phyloP scores from a whole-genome alignment of 805 yeast genomes.

The Blastobotrys mokoenaii region DNA sequence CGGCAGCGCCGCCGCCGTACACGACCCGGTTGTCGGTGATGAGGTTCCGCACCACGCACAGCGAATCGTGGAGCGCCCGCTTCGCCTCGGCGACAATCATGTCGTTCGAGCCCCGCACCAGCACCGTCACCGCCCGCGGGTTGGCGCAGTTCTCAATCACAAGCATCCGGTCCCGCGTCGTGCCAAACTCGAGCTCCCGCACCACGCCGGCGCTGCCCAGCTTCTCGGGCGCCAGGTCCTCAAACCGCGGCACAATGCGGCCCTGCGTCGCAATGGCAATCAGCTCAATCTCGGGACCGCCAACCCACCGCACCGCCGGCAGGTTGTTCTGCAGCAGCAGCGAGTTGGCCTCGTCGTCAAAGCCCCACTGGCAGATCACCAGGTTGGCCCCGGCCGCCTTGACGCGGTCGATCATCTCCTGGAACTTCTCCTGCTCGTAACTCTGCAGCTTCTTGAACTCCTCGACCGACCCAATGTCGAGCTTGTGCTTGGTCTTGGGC shows the following conservation, averaged over 20 bases:
- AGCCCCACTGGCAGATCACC: conserved; percentile 99
- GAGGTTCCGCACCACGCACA: conserved; percentile 95
- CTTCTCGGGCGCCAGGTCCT: conserved; percentile 74
- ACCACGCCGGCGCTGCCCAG: conserved; percentile 83
- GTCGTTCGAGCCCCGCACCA: conserved; percentile 90
- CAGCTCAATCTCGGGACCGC: conserved; percentile 91
- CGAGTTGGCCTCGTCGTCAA: conserved; percentile 97
- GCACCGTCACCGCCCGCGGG: conserved; percentile 83
- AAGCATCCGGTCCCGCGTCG: conserved; percentile 92
- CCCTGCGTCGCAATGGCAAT: conserved; percentile 98
- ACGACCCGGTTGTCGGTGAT: conserved; percentile 88
- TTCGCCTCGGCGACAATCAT: conserved; percentile 97
- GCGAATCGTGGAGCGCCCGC: conserved; percentile 92
- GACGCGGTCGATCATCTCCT: conserved; percentile 80
- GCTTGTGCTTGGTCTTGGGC: conserved; percentile 96
- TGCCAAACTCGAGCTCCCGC: conserved; percentile 87
- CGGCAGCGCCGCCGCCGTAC: conserved; percentile 99
- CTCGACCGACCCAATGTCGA: conserved; percentile 87
- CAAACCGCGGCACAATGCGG: conserved; percentile 93
- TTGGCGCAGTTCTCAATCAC: conserved; percentile 86
- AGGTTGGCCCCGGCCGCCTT: conserved; percentile 90
- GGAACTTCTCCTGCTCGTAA: conserved; percentile 86
- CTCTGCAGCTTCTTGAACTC: conserved; percentile 86
- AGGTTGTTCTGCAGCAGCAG: conserved; percentile 75
- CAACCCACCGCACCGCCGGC: conserved; percentile 98